These are phyloP conservation scores for Amauroascus verrucosus DNA, from an alignment of 2,329 filamentous ascomycete species.

Conservation along the genomic window DNA sequence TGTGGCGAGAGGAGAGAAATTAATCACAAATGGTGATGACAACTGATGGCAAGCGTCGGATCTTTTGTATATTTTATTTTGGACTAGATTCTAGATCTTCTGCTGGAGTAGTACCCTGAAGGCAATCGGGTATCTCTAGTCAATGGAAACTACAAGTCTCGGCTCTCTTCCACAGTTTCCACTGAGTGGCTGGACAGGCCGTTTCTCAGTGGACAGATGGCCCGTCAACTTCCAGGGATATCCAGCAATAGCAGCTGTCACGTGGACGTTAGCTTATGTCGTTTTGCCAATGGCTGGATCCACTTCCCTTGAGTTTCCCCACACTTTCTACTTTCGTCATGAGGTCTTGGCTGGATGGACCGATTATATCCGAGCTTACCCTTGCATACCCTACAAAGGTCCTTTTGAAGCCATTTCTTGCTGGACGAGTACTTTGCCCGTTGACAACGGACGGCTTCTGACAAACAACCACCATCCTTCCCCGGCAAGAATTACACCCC, in stretches of 20 bases:
- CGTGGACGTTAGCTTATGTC: not conserved
- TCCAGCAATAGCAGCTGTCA: constrained; percentile 1
- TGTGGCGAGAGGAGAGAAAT: constrained; percentile 12
- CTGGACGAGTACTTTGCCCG: constrained; percentile 1
- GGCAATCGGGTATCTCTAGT: not conserved
- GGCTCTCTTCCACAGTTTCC: not conserved
- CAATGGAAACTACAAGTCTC: not conserved
- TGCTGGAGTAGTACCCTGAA: not conserved
- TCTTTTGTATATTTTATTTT: no score
- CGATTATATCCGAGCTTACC: constrained; percentile 4
- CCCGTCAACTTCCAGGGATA: not conserved
- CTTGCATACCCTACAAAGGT: not conserved
- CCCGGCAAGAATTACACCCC: not conserved
- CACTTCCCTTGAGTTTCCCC: constrained; percentile 4
- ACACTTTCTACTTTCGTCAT: not conserved
- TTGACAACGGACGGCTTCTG: not conserved
- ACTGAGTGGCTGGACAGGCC: not conserved
- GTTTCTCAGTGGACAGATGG: not conserved
- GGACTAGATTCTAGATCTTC: not conserved
- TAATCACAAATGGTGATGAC: not conserved
- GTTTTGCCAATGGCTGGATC: not conserved
- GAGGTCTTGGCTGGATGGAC: not conserved
- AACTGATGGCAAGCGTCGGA: not conserved
- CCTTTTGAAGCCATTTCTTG: constrained; percentile 2
- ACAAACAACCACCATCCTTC: not conserved